A percentile compares a stretch with the other conserved stretches of the same genome.
Conservation (phyloP, 768 basidiomycete species). For the Trametes villosa region DNA sequence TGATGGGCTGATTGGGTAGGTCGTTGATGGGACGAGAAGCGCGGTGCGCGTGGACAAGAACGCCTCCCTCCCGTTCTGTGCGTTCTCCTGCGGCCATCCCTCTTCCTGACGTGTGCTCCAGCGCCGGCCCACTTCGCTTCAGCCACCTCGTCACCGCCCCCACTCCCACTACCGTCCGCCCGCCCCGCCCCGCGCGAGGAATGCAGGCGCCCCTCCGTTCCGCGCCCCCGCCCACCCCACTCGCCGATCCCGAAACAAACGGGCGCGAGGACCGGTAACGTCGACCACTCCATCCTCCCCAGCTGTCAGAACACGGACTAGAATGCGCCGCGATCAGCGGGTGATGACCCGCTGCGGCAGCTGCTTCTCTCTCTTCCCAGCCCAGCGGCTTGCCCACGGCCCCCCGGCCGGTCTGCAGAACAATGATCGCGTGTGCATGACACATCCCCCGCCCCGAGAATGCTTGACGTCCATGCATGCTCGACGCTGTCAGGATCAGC, state of each 20-base stretch:
- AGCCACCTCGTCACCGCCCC: constrained; percentile 12
- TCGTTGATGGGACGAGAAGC: constrained; percentile 28
- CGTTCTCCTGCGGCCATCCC: constrained; percentile 9
- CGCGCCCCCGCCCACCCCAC: neutral
- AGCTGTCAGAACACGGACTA: neutral
- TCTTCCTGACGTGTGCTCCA: constrained; percentile 22
- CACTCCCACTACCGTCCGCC: neutral
- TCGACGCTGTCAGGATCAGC: neutral
- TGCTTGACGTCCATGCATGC: neutral
- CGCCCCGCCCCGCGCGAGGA: neutral
- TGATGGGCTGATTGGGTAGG: constrained; percentile 26
- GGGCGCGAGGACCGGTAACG: neutral
- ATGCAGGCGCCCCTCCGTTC: neutral
- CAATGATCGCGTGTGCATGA: constrained; percentile 17
- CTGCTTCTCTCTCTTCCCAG: constrained; percentile 19
- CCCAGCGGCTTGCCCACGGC: constrained; percentile 5
- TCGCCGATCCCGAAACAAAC: neutral
- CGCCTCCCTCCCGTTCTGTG: constrained; percentile 5
- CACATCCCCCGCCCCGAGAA: constrained; percentile 7
- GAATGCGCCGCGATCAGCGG: constrained; percentile 23
- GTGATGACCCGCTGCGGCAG: constrained; percentile 19
- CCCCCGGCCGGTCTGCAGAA: constrained; percentile 1
- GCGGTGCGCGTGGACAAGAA: constrained; percentile 21
- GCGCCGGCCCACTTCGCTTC: constrained; percentile 15
- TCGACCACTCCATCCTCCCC: neutral